phyloP scores from a whole-genome alignment of 2,329 filamentous ascomycete species.

The Claviceps sp. region DNA sequence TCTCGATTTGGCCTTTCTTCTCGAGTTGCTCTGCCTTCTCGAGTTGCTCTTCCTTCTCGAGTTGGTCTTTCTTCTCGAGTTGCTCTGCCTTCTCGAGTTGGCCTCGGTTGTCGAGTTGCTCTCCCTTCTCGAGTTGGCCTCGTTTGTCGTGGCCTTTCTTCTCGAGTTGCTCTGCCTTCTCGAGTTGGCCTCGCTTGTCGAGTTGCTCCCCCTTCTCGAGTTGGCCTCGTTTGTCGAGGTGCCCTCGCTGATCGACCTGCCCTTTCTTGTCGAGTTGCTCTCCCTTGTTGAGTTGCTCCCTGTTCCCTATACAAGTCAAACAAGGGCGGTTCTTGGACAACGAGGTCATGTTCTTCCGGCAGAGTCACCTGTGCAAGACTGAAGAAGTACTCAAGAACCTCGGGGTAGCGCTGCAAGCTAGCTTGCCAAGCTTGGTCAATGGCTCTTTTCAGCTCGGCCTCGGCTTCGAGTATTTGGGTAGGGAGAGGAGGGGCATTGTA shows the following conservation, averaged over 20 bases:
- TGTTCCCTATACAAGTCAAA: constrained; percentile 36
- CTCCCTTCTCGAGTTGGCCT: constrained; percentile 20
- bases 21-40: constrained; percentile 30
- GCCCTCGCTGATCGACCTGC: too few relatives aligned
- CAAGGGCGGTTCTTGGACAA: constrained; percentile 47
- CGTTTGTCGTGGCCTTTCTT: constrained; percentile 8
- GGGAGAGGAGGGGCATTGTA: constrained; percentile 46
- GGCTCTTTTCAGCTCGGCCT: constrained; percentile 54
- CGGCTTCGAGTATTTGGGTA: constrained; percentile 48
- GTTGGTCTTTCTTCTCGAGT: constrained; percentile 21
- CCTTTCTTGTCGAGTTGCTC: too few relatives aligned
- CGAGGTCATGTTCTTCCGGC: constrained; percentile 47
- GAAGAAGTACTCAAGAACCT: constrained; percentile 74
- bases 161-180: constrained; percentile 32
- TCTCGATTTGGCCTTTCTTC: constrained; percentile 12
- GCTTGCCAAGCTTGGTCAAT: constrained; percentile 70
- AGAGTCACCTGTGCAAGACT: constrained; percentile 53
- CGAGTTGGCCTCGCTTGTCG: constrained; percentile 7
- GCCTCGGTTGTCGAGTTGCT: too few relatives aligned
- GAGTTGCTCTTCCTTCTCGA: constrained; percentile 9
- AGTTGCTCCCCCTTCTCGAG: constrained; percentile 20
- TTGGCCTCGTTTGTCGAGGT: constrained; percentile 28
- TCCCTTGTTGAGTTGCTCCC: constrained; percentile 29
- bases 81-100: constrained; percentile 28
- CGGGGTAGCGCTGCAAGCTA: constrained; percentile 63